Base-by-base conservation (phyloP, 2,329 filamentous ascomycete species). In the Microcera coccophila region DNA sequence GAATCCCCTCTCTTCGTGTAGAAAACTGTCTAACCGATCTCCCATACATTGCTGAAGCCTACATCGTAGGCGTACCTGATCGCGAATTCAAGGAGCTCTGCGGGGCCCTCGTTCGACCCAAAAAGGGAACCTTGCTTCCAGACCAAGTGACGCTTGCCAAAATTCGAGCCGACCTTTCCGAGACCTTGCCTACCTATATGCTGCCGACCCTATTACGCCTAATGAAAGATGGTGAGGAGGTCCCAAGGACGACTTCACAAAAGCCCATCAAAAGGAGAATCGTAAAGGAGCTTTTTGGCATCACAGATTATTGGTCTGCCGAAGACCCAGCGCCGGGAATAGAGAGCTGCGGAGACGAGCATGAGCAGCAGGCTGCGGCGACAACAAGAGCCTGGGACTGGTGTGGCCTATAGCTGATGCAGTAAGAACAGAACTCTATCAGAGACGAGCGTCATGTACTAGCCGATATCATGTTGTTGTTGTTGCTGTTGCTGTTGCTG, bases 41-140 rank as follows among this genome's bases (percentile, higher is more conserved):
- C 0, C 44, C 50, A 3, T 57, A 56, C 34, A 42, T 58, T 19
- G 28, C 49, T 7, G 53, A 56, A 19, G 54, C 49, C 3, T 44
- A 33, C 10, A 44, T 57, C 18, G 32, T 57, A 18, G 51, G 38
- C 5, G 45, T 58, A 2, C 54, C 54, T 1, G 48, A 55, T 16
- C 36, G 52, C 28, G 48, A 54, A 17, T 38, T 42, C 1, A 49
- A 42, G 17, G 38, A 53, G 15, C 39, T 54, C 18, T 57, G 54
- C 24, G 54, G 40, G 3, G 51, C 53, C 11, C 37, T 57, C 16
- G 38, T 57, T 4, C 46, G 51, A 7, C 36, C 48, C 8, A 42
- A 42, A 39, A n/a, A 14, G n/a, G 29, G 15, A 7, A n/a, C 15
- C n/a, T 8, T n/a, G 7, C 7, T 17, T 8, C 18, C 9, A 21